These are phyloP conservation scores for Chlamydomonas reinhardtii DNA, from an alignment of 163 green algal genomes.

Conservation along the genomic window DNA sequence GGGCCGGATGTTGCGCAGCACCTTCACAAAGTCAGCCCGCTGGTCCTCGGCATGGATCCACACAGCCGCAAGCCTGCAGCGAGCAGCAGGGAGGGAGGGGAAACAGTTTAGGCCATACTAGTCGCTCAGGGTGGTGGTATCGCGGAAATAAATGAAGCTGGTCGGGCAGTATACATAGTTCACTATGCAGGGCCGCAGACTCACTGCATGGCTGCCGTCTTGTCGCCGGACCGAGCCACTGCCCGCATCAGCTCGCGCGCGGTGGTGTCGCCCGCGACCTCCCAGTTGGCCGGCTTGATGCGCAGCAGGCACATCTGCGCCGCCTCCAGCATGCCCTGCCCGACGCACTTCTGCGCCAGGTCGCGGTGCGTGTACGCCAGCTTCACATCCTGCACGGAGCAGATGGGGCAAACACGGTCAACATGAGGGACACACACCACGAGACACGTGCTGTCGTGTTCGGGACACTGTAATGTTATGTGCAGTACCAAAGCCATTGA, in stretches of 20 bases:
- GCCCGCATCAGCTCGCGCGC: slow-evolving; percentile 35
- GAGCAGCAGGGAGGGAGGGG: background rate
- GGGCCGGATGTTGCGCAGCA: background rate
- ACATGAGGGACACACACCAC: too few relatives aligned
- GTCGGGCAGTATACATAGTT: too few relatives aligned
- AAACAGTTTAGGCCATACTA: background rate
- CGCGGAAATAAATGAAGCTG: too few relatives aligned
- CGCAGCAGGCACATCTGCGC: slow-evolving; percentile 39
- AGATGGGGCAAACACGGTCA: background rate
- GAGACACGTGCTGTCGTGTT: too few relatives aligned
- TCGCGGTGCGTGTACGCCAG: slow-evolving; percentile 37
- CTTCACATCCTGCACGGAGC: background rate
- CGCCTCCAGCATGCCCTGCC: slow-evolving; percentile 38
- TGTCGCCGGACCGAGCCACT: slow-evolving; percentile 17
- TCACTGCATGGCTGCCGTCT: slow-evolving; percentile 29
- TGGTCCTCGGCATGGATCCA: slow-evolving; percentile 15
- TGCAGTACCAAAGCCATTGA: too few relatives aligned
- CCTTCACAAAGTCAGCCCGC: slow-evolving; percentile 15
- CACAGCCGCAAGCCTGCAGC: background rate
- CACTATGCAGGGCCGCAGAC: too few relatives aligned
- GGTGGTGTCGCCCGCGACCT: slow-evolving; percentile 9
- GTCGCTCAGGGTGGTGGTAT: background rate
- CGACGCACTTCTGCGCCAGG: slow-evolving; percentile 29
- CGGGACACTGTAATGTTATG: too few relatives aligned
- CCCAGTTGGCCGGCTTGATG: background rate